Conservation (phyloP, 768 basidiomycete species). For the Pleurotus ostreatus region DNA sequence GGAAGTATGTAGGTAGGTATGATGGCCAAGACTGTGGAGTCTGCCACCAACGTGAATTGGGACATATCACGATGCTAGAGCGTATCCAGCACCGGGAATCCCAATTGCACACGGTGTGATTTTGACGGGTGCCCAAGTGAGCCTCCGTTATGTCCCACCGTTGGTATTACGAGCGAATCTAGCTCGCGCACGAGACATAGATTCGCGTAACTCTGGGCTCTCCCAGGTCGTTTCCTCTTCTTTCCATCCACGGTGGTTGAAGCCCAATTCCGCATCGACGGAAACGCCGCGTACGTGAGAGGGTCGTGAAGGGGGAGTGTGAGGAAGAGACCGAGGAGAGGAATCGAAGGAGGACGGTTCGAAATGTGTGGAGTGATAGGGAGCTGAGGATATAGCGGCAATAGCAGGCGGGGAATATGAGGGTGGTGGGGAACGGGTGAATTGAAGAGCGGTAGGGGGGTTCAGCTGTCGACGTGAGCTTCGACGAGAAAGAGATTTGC, state of each 20-base stretch:
- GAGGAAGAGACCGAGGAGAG: conserved; percentile 12
- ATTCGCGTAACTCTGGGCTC: conserved; percentile 65
- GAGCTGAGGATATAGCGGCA: conserved; percentile 22
- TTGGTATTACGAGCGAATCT: conserved; percentile 19
- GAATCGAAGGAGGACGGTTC: conserved; percentile 22
- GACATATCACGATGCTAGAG: too few relatives aligned
- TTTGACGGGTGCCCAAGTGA: neutral
- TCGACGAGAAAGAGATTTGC: conserved; percentile 17
- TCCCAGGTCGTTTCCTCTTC: conserved; percentile 53
- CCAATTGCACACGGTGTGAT: too few relatives aligned
- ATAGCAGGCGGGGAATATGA: conserved; percentile 18
- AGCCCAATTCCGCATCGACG: conserved; percentile 26
- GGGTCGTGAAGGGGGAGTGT: conserved; percentile 15
- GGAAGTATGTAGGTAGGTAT: neutral
- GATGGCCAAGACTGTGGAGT: too few relatives aligned
- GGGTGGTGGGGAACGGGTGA: conserved; percentile 13
- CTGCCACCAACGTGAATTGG: too few relatives aligned
- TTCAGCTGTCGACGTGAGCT: conserved; percentile 20
- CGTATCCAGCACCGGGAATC: too few relatives aligned
- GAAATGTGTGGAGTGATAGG: conserved; percentile 30
- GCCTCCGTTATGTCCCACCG: conserved; percentile 4
- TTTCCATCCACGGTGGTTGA: conserved; percentile 18
- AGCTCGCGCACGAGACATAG: conserved; percentile 67
- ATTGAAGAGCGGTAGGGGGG: conserved; percentile 19
- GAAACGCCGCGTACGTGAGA: conserved; percentile 25